These are phyloP conservation scores for Huiozyma sinensis DNA, from an alignment of 805 yeast genomes.

Conservation along the genomic window DNA sequence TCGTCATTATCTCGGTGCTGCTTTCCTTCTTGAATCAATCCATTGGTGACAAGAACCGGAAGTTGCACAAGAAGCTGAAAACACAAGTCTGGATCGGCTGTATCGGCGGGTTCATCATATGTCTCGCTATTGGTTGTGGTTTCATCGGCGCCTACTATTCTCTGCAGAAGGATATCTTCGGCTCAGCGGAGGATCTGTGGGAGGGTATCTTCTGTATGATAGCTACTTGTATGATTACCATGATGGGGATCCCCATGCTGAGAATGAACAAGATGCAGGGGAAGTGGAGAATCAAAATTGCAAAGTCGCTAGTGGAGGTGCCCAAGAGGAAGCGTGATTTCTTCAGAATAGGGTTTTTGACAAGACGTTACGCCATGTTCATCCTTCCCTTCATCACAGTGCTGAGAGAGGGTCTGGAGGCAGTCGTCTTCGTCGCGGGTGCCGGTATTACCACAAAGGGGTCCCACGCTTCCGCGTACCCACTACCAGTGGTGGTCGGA, in stretches of 20 bases:
- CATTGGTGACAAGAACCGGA: conserved; percentile 44
- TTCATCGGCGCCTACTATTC: conserved; percentile 90
- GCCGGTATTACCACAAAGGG: conserved; percentile 59
- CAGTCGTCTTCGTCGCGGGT: conserved; percentile 93
- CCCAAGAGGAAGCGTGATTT: conserved; percentile 42
- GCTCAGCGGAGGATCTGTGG: conserved; percentile 86
- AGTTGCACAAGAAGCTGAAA: conserved; percentile 49
- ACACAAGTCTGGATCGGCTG: conserved; percentile 87
- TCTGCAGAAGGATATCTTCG: conserved; percentile 73
- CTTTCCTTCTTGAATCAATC: conserved; percentile 88
- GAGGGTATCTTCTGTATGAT: conserved; percentile 90
- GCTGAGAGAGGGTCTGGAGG: conserved; percentile 94
- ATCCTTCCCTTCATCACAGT: conserved; percentile 83
- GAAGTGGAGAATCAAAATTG: conserved; percentile 94
- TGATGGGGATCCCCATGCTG: conserved; percentile 95
- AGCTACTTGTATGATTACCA: conserved; percentile 78
- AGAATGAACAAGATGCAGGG: conserved; percentile 93
- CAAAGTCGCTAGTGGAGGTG: conserved; percentile 60
- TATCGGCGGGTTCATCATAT: conserved; percentile 56
- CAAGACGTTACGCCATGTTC: conserved; percentile 79
- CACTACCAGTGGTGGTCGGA: conserved; percentile 87
- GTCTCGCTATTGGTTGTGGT: conserved; percentile 81
- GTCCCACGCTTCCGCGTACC: conserved; percentile 64
- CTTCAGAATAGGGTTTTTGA: conserved; percentile 42
- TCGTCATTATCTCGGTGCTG: conserved; percentile 80